Percentiles rank a stretch among this genome's conserved stretches.
Evolutionary conservation across 148 eudicot genomes (phyloP).

Genomic region (Amaranthus hypochondriacus): DNA sequence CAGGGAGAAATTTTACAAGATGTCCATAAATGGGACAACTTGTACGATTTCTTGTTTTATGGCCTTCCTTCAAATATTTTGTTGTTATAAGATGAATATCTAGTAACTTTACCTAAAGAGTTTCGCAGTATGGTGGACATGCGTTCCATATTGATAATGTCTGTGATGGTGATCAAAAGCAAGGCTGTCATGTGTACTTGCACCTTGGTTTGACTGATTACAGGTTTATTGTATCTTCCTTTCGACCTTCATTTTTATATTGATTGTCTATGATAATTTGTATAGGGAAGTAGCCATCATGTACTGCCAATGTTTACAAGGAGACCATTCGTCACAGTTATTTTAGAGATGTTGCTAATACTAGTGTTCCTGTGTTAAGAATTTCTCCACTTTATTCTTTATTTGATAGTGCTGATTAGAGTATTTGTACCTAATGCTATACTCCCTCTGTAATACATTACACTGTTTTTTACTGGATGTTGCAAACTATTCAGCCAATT

Average conservation of each 20-base stretch:
- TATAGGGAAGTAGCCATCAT: neutral
- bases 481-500: too few species aligned
- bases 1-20: too few species aligned
- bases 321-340: neutral
- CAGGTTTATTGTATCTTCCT: slow-evolving; percentile 36
- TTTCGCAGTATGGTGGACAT: slow-evolving; percentile 68
- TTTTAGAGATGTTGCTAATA: too few species aligned
- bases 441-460: too few species aligned
- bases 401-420: too few species aligned
- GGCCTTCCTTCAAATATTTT: neutral
- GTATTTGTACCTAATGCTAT: too few species aligned
- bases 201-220: slow-evolving; percentile 96
- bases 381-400: too few species aligned
- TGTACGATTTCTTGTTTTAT: neutral
- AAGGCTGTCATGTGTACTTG: slow-evolving; percentile 33
- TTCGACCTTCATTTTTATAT: neutral
- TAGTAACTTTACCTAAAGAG: neutral
- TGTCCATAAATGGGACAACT: neutral
- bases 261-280: neutral
- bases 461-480: too few species aligned
- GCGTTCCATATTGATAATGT: neutral
- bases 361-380: too few species aligned
- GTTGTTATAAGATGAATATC: neutral
- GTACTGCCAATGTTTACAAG: neutral
- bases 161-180: slow-evolving; percentile 21